Evolutionary conservation across 2,329 filamentous ascomycete species (phyloP).

Genomic region (Polychaeton citri): DNA sequence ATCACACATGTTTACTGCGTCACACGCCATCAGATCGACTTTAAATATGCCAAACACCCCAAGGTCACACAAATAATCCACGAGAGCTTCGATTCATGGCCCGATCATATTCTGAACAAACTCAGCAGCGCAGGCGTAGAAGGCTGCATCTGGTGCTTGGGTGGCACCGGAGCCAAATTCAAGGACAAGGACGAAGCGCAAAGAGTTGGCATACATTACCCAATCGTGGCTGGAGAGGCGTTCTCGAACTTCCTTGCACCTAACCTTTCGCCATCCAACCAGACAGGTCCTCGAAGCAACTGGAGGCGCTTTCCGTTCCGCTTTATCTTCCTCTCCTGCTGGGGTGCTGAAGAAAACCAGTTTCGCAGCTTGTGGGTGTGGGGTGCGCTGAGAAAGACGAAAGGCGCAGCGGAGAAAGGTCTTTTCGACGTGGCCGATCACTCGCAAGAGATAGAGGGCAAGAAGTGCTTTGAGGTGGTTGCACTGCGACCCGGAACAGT

Average conservation of each 20-base stretch:
- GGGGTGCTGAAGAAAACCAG: slow-evolving; percentile 26
- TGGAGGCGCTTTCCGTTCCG: slow-evolving; percentile 20
- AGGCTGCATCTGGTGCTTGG: slow-evolving; percentile 33
- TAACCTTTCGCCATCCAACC: slow-evolving; percentile 8
- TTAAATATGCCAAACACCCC: slow-evolving; percentile 13
- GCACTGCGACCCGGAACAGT: slow-evolving; percentile 20
- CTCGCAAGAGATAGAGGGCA: slow-evolving; percentile 15
- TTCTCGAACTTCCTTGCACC: slow-evolving; percentile 16
- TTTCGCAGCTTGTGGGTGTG: slow-evolving; percentile 24
- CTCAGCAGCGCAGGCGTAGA: slow-evolving; percentile 27
- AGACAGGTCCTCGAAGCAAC: slow-evolving; percentile 4
- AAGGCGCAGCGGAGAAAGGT: slow-evolving; percentile 24
- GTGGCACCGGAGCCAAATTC: slow-evolving; percentile 12
- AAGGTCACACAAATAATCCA: slow-evolving; percentile 23
- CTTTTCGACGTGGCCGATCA: slow-evolving; percentile 18
- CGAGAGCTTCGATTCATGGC: slow-evolving; percentile 41
- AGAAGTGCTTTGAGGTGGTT: slow-evolving; percentile 22
- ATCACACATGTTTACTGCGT: slow-evolving; percentile 32
- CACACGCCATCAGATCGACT: slow-evolving; percentile 16
- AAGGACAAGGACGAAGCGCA: slow-evolving; percentile 17
- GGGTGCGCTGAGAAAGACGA: slow-evolving; percentile 21
- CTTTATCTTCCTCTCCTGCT: slow-evolving; percentile 29
- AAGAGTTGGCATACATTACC: slow-evolving; percentile 19
- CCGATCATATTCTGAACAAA: slow-evolving; percentile 28
- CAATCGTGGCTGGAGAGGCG: slow-evolving; percentile 19